A percentile compares a stretch with the other conserved stretches of the same genome.
phyloP scores from a whole-genome alignment of 1,139 yeast species.

The Debaryomyces sp. region DNA sequence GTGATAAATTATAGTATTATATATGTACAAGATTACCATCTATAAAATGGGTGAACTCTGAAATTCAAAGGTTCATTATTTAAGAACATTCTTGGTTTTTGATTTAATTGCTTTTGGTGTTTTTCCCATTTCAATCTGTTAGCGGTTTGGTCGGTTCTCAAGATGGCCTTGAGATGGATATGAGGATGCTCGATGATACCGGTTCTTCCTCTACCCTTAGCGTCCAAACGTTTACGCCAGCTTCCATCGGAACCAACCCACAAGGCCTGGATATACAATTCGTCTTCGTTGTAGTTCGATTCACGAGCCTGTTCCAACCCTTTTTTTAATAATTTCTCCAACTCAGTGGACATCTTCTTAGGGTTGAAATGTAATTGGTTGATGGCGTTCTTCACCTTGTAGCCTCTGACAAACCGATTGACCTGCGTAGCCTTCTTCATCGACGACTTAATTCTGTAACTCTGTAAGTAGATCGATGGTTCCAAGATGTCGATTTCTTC shows the following conservation, averaged over 20 bases:
- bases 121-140: slow-evolving; percentile 64
- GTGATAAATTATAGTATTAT: slow-evolving; percentile 1
- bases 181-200: slow-evolving; percentile 79
- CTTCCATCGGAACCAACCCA: slow-evolving; percentile 94
- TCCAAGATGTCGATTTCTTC: slow-evolving; percentile 78
- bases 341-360: slow-evolving; percentile 78
- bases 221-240: slow-evolving; percentile 72
- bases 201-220: slow-evolving; percentile 87
- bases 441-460: slow-evolving; percentile 80
- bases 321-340: slow-evolving; percentile 71
- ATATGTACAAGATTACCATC: slow-evolving; percentile 35
- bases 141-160: slow-evolving; percentile 66
- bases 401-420: slow-evolving; percentile 71
- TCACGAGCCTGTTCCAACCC: slow-evolving; percentile 72
- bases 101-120: slow-evolving; percentile 38
- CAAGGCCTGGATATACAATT: slow-evolving; percentile 73
- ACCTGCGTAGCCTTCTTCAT: slow-evolving; percentile 87
- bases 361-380: slow-evolving; percentile 90
- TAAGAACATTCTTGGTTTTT: slow-evolving; percentile 51
- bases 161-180: slow-evolving; percentile 78
- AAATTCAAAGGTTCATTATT: slow-evolving; percentile 51
- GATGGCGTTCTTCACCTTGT: slow-evolving; percentile 77
- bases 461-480: slow-evolving; percentile 78
- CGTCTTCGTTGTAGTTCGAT: slow-evolving; percentile 60
- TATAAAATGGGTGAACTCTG: slow-evolving; percentile 44